phyloP scores from a whole-genome alignment of 169 alveolate genomes.

The Theileria orientalis region DNA sequence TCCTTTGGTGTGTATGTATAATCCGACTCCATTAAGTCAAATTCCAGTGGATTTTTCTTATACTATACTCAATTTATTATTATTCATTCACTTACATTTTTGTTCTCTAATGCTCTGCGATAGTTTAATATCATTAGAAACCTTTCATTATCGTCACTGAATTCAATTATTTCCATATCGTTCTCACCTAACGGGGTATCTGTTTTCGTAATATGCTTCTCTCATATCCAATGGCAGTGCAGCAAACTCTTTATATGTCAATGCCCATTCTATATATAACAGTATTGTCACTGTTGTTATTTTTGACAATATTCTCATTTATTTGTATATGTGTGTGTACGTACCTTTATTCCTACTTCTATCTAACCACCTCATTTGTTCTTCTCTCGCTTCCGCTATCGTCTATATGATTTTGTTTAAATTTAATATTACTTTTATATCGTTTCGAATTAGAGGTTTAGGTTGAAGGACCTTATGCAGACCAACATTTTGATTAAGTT shows the following conservation, averaged over 20 bases:
- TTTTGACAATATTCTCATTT: neutral
- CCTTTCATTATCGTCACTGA: slow-evolving; percentile 36
- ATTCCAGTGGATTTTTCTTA: slow-evolving; percentile 38
- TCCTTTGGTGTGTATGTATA: slow-evolving; percentile 67
- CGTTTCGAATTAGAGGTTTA: slow-evolving; percentile 36
- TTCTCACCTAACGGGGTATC: slow-evolving; percentile 29
- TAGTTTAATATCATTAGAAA: slow-evolving; percentile 41
- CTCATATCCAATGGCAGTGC: slow-evolving; percentile 61
- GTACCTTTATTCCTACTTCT: slow-evolving; percentile 58
- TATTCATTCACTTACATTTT: slow-evolving; percentile 2
- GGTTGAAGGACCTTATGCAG: slow-evolving; percentile 31
- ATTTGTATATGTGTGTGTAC: neutral
- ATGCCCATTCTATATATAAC: slow-evolving; percentile 58
- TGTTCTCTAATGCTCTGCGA: slow-evolving; percentile 25
- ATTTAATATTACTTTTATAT: slow-evolving; percentile 13
- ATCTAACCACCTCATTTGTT: slow-evolving; percentile 67
- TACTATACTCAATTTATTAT: neutral
- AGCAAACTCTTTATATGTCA: slow-evolving; percentile 67
- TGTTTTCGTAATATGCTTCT: slow-evolving; percentile 60
- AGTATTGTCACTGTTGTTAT: neutral
- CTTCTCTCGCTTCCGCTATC: slow-evolving; percentile 71
- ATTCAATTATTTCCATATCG: neutral
- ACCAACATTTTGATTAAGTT: slow-evolving; percentile 26
- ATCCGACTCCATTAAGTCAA: slow-evolving; percentile 64
- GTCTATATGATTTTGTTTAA: slow-evolving; percentile 26